Evolutionary conservation across 345 rosid species (phyloP).

Genomic region (Populus alba): DNA sequence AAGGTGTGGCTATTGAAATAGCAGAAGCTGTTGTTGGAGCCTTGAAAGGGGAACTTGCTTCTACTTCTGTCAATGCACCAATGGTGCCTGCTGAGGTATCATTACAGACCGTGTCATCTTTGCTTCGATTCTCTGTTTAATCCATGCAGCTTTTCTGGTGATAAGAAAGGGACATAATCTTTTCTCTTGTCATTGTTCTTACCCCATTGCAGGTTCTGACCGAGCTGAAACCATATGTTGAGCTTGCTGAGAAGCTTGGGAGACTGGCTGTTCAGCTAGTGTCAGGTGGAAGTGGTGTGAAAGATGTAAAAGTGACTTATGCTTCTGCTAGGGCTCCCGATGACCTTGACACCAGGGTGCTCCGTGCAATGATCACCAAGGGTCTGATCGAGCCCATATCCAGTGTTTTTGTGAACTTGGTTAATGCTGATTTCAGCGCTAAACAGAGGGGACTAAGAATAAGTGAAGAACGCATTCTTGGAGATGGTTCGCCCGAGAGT

Average conservation of each 20-base stretch:
- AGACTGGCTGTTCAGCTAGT: slow-evolving; percentile 28
- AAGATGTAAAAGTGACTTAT: slow-evolving; percentile 21
- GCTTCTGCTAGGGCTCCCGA: slow-evolving; percentile 26
- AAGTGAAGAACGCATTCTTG: slow-evolving; percentile 18
- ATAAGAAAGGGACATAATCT: background rate
- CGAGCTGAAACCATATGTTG: slow-evolving; percentile 21
- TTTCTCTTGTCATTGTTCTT: background rate
- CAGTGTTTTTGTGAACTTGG: slow-evolving; percentile 23
- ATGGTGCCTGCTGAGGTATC: slow-evolving; percentile 38
- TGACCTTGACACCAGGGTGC: slow-evolving; percentile 32
- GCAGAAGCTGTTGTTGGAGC: slow-evolving; percentile 37
- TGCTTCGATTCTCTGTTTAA: background rate
- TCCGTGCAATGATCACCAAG: slow-evolving; percentile 29
- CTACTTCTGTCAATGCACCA: slow-evolving; percentile 34
- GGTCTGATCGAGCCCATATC: slow-evolving; percentile 35
- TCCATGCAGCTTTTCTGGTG: background rate
- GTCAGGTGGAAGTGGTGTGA: slow-evolving; percentile 28
- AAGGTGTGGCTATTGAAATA: slow-evolving; percentile 34
- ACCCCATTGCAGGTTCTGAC: slow-evolving; percentile 15
- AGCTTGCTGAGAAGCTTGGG: slow-evolving; percentile 32
- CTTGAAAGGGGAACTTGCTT: slow-evolving; percentile 28
- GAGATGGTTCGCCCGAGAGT: slow-evolving; percentile 28
- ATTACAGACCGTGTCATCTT: background rate
- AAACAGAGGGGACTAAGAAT: slow-evolving; percentile 28
- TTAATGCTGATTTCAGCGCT: slow-evolving; percentile 32